Conservation (phyloP, 1,139 yeast species). For the Candida freyschussii region DNA sequence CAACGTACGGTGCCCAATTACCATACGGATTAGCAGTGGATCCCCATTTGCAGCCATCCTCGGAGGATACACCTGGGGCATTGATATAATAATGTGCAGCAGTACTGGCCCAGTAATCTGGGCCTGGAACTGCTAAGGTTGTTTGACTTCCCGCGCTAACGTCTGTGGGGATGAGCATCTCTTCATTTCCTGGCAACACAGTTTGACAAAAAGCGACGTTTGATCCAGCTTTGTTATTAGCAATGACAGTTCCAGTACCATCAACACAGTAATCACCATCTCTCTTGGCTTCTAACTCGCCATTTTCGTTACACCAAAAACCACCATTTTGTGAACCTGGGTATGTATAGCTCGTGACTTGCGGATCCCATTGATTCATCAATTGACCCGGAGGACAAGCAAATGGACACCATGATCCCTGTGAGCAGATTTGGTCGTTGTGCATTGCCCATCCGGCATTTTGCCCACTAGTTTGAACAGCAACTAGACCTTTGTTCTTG, state of each 20-base stretch:
- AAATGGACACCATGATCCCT: constrained; percentile 80
- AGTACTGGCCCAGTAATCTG: constrained; percentile 66
- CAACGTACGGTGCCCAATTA: constrained; percentile 91
- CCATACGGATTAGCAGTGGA: constrained; percentile 61
- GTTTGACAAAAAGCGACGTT: constrained; percentile 87
- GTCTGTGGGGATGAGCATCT: constrained; percentile 83
- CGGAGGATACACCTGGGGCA: constrained; percentile 75
- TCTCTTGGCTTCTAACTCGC: constrained; percentile 61
- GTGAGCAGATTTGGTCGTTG: constrained; percentile 65
- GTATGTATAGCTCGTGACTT: constrained; percentile 52
- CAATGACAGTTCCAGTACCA: constrained; percentile 70
- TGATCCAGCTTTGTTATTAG: constrained; percentile 45
- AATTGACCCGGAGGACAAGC: constrained; percentile 84
- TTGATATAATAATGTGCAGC: constrained; percentile 87
- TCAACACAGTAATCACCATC: constrained; percentile 61
- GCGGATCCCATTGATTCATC: constrained; percentile 74
- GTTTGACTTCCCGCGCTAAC: constrained; percentile 43
- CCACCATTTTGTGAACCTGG: constrained; percentile 84
- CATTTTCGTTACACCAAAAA: constrained; percentile 65
- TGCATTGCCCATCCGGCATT: constrained; percentile 91
- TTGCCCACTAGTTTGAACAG: constrained; percentile 50
- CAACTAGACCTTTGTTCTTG: constrained; percentile 55
- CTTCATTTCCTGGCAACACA: constrained; percentile 89
- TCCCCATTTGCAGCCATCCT: constrained; percentile 87
- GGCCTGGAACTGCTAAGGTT: constrained; percentile 77